These are phyloP conservation scores for Malus hybrid DNA, from an alignment of 331 rosid genomes.

Conservation along the genomic window DNA sequence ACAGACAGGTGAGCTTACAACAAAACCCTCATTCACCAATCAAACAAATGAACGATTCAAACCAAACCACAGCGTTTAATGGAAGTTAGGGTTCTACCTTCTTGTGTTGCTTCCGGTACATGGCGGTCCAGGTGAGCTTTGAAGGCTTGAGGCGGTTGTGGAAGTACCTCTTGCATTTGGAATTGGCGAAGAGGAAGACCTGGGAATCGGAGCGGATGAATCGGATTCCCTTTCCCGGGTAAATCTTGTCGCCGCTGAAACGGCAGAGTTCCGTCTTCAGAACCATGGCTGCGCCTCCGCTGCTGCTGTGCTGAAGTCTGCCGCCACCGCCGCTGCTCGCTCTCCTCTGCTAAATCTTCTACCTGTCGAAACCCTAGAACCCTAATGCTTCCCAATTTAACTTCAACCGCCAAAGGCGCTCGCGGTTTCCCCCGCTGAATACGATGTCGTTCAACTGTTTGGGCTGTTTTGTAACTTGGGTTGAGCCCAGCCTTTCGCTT, in stretches of 20 bases:
- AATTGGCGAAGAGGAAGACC: constrained; percentile 53
- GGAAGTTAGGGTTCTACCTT: constrained; percentile 20
- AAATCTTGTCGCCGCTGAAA: constrained; percentile 60
- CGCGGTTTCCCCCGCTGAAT: neutral
- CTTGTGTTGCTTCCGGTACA: constrained; percentile 60
- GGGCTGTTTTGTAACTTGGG: neutral
- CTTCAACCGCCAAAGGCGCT: neutral
- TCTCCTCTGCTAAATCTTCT: neutral
- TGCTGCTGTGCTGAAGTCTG: neutral
- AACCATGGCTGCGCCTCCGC: neutral
- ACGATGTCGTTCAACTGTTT: neutral
- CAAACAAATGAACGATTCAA: neutral
- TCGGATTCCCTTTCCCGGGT: constrained; percentile 55
- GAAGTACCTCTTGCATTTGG: constrained; percentile 59
- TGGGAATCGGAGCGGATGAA: constrained; percentile 56
- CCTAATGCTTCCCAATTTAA: neutral
- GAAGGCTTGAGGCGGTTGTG: constrained; percentile 60
- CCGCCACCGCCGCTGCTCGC: neutral
- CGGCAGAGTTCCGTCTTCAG: constrained; percentile 57
- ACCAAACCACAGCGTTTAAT: neutral
- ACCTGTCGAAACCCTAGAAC: neutral
- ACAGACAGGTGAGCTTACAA: too few relatives aligned
- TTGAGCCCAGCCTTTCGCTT: too few relatives aligned
- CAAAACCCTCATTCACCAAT: neutral
- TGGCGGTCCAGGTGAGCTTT: constrained; percentile 61